Evolutionary conservation across 768 basidiomycete genomes (phyloP).

Genomic region (Tubosaeta brunneosetosa): DNA sequence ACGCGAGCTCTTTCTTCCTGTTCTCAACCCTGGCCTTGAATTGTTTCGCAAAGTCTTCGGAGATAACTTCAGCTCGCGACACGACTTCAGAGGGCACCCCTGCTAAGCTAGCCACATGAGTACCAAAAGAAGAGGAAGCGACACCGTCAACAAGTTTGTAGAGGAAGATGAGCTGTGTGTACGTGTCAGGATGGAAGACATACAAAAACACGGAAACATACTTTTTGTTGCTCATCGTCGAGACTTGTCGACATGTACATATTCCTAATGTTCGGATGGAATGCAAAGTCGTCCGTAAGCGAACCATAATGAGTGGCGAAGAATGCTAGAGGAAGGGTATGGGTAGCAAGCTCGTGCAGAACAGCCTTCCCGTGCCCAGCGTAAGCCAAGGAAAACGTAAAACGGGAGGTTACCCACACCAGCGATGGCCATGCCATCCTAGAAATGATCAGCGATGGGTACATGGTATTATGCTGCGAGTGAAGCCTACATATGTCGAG

Average conservation of each 20-base stretch:
- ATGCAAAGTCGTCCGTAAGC: conserved; percentile 88
- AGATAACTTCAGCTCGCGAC: conserved; percentile 81
- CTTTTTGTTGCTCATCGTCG: conserved; percentile 88
- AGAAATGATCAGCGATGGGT: conserved; percentile 10
- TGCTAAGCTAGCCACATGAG: conserved; percentile 92
- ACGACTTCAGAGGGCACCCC: conserved; percentile 87
- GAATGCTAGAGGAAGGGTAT: conserved; percentile 86
- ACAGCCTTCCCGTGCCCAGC: conserved; percentile 56
- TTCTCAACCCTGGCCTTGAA: conserved; percentile 78
- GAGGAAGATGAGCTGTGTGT: conserved; percentile 75
- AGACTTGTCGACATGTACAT: conserved; percentile 97
- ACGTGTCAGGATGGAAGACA: neutral
- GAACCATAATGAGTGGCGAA: conserved; percentile 99
- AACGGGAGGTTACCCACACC: conserved; percentile 45
- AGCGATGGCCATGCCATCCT: conserved; percentile 99
- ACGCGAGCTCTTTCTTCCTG: conserved; percentile 46
- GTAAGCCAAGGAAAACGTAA: conserved; percentile 4
- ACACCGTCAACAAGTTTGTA: conserved; percentile 90
- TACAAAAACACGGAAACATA: conserved; percentile 26
- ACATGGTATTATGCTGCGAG: conserved; percentile 4
- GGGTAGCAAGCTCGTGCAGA: conserved; percentile 89
- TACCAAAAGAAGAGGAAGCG: conserved; percentile 87
- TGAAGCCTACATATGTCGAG: conserved; percentile 71
- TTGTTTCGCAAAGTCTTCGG: conserved; percentile 78
- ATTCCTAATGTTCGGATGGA: conserved; percentile 87